Conservation (phyloP, 2,329 filamentous ascomycete species). For the Parastagonospora avenae region DNA sequence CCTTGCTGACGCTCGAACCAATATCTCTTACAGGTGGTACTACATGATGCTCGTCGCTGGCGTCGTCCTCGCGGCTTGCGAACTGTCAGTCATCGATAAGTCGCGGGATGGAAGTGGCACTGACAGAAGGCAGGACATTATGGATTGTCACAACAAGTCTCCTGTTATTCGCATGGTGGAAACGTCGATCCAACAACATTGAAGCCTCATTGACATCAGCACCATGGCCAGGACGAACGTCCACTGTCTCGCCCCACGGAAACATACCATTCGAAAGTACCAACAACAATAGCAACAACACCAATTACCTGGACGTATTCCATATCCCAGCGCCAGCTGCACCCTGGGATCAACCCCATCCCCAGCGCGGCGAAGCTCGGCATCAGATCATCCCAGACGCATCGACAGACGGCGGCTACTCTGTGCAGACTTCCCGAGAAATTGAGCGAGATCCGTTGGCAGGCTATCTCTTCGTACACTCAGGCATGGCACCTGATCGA, state of each 20-base stretch:
- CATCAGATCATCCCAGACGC: not conserved
- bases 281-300: not conserved
- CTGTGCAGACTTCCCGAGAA: not conserved
- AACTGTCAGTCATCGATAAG: constrained; percentile 27
- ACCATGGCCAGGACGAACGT: not conserved
- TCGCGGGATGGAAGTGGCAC: not conserved
- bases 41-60: constrained; percentile 30
- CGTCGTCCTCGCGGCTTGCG: constrained; percentile 29
- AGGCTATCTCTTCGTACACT: not conserved
- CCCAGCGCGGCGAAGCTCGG: not conserved
- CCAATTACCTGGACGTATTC: not conserved
- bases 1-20: constrained; percentile 12
- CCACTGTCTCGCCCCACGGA: not conserved
- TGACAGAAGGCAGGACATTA: not conserved
- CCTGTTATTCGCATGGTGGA: not conserved
- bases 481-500: not conserved
- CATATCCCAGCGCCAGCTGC: not conserved
- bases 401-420: not conserved
- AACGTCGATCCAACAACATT: not conserved
- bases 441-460: not conserved
- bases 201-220: not conserved
- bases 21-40: constrained; percentile 22
- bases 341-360: not conserved
- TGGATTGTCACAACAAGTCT: not conserved
- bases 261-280: not conserved